Conservation (phyloP, 257 asterid species). For the Mitragyna speciosa region DNA sequence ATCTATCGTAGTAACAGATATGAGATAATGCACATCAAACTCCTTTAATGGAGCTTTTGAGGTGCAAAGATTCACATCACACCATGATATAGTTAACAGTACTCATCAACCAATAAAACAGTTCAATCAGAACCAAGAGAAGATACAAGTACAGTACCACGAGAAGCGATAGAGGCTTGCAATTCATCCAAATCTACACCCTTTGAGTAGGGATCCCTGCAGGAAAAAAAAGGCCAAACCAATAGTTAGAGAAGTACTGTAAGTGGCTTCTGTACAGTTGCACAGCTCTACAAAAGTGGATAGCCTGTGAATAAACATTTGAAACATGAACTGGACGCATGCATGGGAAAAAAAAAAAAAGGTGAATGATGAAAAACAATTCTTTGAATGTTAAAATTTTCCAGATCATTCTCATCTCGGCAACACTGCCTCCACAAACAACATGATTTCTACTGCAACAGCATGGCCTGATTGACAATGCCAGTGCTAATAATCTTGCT, state of each 20-base stretch:
- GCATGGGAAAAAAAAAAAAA: background rate
- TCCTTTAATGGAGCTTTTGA: background rate
- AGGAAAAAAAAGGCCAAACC: constrained; percentile 16
- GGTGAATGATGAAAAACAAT: background rate
- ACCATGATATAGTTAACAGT: background rate
- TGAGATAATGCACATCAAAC: background rate
- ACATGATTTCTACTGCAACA: background rate
- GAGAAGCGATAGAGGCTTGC: constrained; percentile 71
- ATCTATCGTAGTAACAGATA: no score
- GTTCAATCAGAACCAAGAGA: constrained; percentile 9
- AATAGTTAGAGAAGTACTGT: background rate
- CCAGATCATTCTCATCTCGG: background rate
- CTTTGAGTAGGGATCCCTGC: constrained; percentile 77
- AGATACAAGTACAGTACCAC: constrained; percentile 45
- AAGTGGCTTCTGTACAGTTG: background rate
- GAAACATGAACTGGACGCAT: background rate
- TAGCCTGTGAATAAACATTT: constrained; percentile 2
- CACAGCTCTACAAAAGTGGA: background rate
- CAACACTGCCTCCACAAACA: background rate
- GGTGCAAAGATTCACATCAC: background rate
- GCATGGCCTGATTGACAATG: background rate
- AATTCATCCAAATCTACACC: constrained; percentile 59
- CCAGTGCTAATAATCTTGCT: background rate
- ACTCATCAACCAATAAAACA: background rate
- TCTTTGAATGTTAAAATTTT: background rate